phyloP scores from a whole-genome alignment of 306 rosid species.

The Fragaria ananassa region DNA sequence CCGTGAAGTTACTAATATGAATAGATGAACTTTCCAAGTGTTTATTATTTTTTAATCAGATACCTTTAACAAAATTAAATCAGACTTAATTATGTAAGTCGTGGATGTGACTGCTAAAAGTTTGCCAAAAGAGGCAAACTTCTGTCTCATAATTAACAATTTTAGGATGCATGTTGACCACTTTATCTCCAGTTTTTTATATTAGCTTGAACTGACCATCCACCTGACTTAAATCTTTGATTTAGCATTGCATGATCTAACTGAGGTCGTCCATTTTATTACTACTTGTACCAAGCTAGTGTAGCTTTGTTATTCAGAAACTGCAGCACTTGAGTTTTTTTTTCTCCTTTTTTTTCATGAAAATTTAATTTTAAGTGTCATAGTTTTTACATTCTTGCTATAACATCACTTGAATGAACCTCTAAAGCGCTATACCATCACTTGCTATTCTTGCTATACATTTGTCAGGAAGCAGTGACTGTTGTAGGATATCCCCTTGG shows the following conservation, averaged over 20 bases:
- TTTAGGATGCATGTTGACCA: background rate
- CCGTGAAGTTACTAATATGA: background rate
- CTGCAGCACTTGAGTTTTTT: background rate
- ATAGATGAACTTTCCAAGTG: background rate
- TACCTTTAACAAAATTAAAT: background rate
- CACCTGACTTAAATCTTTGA: background rate
- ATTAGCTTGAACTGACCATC: background rate
- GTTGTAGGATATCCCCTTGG: slow-evolving; percentile 99
- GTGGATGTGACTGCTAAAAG: slow-evolving; percentile 1
- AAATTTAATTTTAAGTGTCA: background rate
- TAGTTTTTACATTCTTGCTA: slow-evolving; percentile 13
- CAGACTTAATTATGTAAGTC: background rate
- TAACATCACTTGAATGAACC: slow-evolving; percentile 19
- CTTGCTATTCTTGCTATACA: slow-evolving; percentile 24
- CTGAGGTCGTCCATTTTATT: background rate
- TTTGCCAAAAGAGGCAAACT: background rate
- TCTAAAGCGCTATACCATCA: slow-evolving; percentile 2
- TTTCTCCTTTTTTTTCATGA: too few relatives aligned
- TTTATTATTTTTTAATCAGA: background rate
- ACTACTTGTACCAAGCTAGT: slow-evolving; percentile 9
- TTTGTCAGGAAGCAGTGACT: slow-evolving; percentile 89
- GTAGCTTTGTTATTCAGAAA: slow-evolving; percentile 10
- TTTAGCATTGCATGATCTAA: background rate
- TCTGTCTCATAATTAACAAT: background rate
- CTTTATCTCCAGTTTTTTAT: background rate